Percentiles rank a stretch among this genome's conserved stretches.
Conservation (phyloP, 225 moss, liverwort and hornwort species). For the Marchantia polymorpha region DNA sequence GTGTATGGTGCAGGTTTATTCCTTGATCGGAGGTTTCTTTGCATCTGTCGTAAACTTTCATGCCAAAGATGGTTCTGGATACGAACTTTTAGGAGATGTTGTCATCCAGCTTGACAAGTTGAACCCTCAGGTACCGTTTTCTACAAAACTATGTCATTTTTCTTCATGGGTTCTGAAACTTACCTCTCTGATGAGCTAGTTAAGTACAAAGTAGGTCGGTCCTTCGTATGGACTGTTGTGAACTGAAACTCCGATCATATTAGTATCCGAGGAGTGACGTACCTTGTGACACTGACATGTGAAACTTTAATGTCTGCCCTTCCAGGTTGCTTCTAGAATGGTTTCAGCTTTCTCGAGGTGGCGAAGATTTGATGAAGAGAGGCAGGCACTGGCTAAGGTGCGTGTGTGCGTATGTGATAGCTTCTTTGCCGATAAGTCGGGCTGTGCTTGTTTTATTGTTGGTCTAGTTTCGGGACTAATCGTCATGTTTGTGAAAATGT, state of each 20-base stretch:
- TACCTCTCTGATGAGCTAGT: background rate
- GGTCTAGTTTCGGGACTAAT: background rate
- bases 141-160: background rate
- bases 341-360: constrained; percentile 92
- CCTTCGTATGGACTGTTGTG: background rate
- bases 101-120: constrained; percentile 86
- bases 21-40: constrained; percentile 85
- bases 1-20: constrained; percentile 56
- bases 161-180: background rate
- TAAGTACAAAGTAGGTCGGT: background rate
- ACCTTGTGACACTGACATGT: background rate
- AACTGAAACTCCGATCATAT: background rate
- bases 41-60: constrained; percentile 84
- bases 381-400: constrained; percentile 73
- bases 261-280: background rate
- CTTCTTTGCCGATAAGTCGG: background rate
- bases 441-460: background rate
- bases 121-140: constrained; percentile 68
- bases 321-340: constrained; percentile 87
- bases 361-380: constrained; percentile 73
- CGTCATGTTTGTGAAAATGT: background rate
- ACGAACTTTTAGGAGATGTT: constrained; percentile 78
- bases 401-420: background rate
- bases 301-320: background rate
- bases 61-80: constrained; percentile 86